These are phyloP conservation scores for Marchantia paleacea DNA, from an alignment of 225 moss, liverwort and hornwort genomes.

Conservation along the genomic window DNA sequence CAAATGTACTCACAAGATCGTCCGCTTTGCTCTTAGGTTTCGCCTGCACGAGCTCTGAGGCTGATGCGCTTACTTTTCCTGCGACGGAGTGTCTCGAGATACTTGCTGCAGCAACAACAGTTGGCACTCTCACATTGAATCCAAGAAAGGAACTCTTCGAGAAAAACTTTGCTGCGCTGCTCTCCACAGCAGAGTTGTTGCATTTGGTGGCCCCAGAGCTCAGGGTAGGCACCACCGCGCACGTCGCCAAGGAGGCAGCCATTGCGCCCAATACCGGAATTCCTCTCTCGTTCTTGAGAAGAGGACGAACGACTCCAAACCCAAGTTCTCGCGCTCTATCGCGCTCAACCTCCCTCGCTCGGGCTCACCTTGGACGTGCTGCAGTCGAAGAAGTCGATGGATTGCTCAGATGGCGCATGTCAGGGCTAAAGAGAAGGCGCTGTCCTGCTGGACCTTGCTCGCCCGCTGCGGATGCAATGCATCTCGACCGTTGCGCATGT, in stretches of 20 bases:
- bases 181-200: not conserved
- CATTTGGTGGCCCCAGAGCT: not conserved
- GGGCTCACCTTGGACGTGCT: not conserved
- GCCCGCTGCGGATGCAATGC: not conserved
- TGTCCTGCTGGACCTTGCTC: not conserved
- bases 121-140: constrained; percentile 1
- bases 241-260: constrained; percentile 34
- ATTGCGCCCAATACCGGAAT: constrained; percentile 3
- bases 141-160: constrained; percentile 28
- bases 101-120: not conserved
- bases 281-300: not conserved
- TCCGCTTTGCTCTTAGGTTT: constrained; percentile 39
- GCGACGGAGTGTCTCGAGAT: constrained; percentile 15
- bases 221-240: constrained; percentile 13
- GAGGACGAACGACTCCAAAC: not conserved
- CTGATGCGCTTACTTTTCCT: constrained; percentile 38
- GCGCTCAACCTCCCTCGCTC: not conserved
- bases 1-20: constrained; percentile 35
- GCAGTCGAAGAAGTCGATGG: constrained; percentile 7
- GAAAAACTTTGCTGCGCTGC: not conserved
- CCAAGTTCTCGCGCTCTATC: not conserved
- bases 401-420: constrained; percentile 6
- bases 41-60: constrained; percentile 40
- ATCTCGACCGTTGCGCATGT: constrained; percentile 6
- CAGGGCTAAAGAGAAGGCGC: constrained; percentile 12